Evolutionary conservation across 352 stramenopile genomes (phyloP).

Genomic region (Pythium angustatum): DNA sequence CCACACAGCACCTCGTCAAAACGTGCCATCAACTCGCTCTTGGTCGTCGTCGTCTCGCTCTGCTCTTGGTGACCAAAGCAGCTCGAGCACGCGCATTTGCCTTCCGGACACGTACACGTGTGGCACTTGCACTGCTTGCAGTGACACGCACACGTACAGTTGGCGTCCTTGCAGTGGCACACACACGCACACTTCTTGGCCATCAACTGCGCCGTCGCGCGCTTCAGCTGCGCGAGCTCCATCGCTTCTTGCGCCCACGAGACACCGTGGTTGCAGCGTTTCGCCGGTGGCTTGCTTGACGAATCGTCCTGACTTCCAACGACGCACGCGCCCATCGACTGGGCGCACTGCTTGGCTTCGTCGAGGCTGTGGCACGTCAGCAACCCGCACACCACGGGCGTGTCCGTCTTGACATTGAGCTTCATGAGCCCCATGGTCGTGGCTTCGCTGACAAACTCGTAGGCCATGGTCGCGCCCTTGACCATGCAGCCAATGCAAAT

Average conservation of each 20-base stretch:
- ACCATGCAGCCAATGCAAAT: conserved; percentile 95
- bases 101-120: conserved; percentile 13
- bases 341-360: conserved; percentile 87
- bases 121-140: conserved; percentile 35
- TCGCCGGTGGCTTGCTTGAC: conserved; percentile 16
- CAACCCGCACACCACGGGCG: conserved; percentile 85
- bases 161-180: conserved; percentile 37
- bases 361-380: conserved; percentile 92
- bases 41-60: background rate
- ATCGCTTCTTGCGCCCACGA: conserved; percentile 67
- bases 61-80: conserved; percentile 24
- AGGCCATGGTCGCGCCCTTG: conserved; percentile 96
- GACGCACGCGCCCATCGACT: conserved; percentile 25
- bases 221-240: conserved; percentile 91
- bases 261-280: conserved; percentile 54
- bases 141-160: conserved; percentile 40
- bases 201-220: conserved; percentile 33
- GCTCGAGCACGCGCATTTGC: conserved; percentile 39
- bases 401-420: conserved; percentile 91
- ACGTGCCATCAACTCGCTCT: conserved; percentile 20
- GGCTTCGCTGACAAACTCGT: conserved; percentile 97
- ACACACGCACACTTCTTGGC: conserved; percentile 31
- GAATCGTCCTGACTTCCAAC: background rate
- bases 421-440: conserved; percentile 95
- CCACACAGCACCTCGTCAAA: conserved; percentile 22